These are phyloP conservation scores for Colletotrichum agaves DNA, from an alignment of 2,329 filamentous ascomycete species.

Conservation along the genomic window DNA sequence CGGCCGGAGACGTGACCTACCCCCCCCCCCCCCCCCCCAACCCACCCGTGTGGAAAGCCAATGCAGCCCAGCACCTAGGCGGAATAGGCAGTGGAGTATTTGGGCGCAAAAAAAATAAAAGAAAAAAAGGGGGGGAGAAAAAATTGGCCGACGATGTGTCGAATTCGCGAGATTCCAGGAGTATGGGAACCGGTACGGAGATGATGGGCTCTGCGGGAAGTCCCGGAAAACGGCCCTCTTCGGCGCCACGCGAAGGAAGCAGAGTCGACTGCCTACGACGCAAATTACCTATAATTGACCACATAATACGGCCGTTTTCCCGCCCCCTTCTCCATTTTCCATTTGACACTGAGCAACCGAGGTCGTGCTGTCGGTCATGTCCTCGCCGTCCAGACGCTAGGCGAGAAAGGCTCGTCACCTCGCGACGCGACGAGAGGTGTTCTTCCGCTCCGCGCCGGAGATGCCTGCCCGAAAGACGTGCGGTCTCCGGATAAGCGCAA, in stretches of 20 bases:
- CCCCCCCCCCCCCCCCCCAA: too few relatives aligned
- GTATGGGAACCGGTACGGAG: slow-evolving; percentile 11
- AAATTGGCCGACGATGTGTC: slow-evolving; percentile 10
- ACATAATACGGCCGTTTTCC: slow-evolving; percentile 3
- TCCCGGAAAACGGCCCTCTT: neutral
- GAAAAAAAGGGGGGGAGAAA: too few relatives aligned
- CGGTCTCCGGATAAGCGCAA: slow-evolving; percentile 15
- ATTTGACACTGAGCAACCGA: slow-evolving; percentile 12
- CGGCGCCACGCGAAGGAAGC: slow-evolving; percentile 5
- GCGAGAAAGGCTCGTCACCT: slow-evolving; percentile 15
- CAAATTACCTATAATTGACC: slow-evolving; percentile 20
- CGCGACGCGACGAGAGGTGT: neutral
- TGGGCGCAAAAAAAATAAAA: neutral
- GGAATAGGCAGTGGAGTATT: slow-evolving; percentile 8
- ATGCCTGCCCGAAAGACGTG: slow-evolving; percentile 28
- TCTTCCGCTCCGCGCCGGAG: slow-evolving; percentile 12
- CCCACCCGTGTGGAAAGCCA: slow-evolving; percentile 9
- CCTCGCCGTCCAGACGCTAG: neutral
- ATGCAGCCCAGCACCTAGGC: neutral
- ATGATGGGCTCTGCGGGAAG: slow-evolving; percentile 9
- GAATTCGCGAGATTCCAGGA: slow-evolving; percentile 31
- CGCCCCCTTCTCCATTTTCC: neutral
- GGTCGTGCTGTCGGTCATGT: neutral
- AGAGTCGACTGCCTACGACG: neutral
- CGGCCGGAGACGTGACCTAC: neutral